Percentiles rank a stretch among this genome's conserved stretches.
These are phyloP conservation scores for Perkinsus marinus DNA, from an alignment of 169 alveolate species.

Conservation along the genomic window DNA sequence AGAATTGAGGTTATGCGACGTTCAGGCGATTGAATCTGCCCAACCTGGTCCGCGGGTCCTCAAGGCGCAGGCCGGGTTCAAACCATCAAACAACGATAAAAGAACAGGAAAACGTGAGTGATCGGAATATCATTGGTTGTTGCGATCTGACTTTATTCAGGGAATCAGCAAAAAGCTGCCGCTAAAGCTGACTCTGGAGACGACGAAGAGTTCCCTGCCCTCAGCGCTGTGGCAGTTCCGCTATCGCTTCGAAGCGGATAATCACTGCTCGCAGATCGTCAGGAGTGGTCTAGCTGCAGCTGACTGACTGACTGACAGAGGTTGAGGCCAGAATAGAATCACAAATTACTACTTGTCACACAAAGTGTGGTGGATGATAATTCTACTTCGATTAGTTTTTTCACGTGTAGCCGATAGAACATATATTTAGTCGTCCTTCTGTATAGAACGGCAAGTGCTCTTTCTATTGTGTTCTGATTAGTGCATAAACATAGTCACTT, in stretches of 20 bases:
- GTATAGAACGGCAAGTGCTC: background rate
- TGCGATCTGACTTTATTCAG: background rate
- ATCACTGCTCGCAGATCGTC: too few relatives aligned
- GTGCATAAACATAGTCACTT: background rate
- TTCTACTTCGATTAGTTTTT: too few relatives aligned
- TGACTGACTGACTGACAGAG: too few relatives aligned
- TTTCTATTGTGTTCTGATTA: background rate
- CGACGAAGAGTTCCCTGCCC: background rate
- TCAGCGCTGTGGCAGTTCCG: background rate
- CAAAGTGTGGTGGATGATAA: too few relatives aligned
- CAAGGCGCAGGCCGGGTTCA: background rate
- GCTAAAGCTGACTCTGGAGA: background rate
- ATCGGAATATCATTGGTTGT: background rate
- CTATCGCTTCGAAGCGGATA: too few relatives aligned
- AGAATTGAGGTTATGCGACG: background rate
- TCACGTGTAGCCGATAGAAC: too few relatives aligned
- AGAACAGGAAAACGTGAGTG: background rate
- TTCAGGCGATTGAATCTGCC: background rate
- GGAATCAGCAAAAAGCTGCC: background rate
- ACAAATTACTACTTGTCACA: too few relatives aligned
- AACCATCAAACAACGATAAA: background rate
- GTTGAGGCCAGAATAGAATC: too few relatives aligned
- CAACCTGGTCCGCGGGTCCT: background rate
- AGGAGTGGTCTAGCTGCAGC: too few relatives aligned
- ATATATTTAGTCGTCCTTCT: background rate